Evolutionary conservation across 306 rosid species (phyloP).

Genomic region (Cyamopsis tetragonoloba): DNA sequence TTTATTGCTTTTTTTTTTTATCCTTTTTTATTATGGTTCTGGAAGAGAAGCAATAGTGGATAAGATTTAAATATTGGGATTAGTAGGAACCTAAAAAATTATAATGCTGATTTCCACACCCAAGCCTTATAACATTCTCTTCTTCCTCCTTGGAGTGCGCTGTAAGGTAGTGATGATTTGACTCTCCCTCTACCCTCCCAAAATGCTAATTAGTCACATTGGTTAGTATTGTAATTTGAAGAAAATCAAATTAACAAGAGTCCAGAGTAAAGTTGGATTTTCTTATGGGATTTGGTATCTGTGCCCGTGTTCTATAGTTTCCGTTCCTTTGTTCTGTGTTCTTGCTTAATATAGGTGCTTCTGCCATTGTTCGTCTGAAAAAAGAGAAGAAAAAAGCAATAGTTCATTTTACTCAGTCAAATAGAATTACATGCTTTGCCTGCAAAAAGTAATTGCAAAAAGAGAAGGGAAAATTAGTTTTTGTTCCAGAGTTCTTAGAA

Average conservation of each 20-base stretch:
- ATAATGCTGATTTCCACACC: no score
- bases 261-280: not conserved
- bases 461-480: not conserved
- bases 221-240: not conserved
- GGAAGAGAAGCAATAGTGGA: conserved; percentile 15
- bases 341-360: not conserved
- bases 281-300: conserved; percentile 7
- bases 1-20: not conserved
- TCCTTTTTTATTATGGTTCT: not conserved
- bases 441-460: not conserved
- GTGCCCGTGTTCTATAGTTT: not conserved
- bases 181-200: not conserved
- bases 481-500: conserved; percentile 9
- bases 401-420: not conserved
- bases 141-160: not conserved
- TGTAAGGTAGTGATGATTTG: not conserved
- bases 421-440: conserved; percentile 15
- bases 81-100: not conserved
- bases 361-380: not conserved
- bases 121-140: not conserved
- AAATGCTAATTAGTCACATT: conserved; percentile 8
- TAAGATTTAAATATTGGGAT: not conserved
- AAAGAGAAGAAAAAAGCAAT: not conserved
- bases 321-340: not conserved
- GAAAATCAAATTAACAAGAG: conserved; percentile 7